Evolutionary conservation across 345 rosid species (phyloP), one percentile per base, ranked within the genome.

Genomic region (Theobroma cacao): DNA sequence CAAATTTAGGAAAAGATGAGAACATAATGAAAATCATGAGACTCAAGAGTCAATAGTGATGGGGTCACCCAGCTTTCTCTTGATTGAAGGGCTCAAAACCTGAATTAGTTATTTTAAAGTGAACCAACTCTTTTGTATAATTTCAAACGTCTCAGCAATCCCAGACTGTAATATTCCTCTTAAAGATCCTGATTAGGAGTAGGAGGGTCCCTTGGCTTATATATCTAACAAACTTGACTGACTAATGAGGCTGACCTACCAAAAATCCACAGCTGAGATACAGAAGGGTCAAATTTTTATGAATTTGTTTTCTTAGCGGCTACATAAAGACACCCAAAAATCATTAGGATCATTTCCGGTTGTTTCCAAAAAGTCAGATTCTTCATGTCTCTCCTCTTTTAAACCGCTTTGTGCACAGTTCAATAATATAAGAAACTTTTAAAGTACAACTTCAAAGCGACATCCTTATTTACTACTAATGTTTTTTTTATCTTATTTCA

Each of bases 231-330:
- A 67, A 26, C 52, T 31, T 13, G 11, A 43, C 12, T 22, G 72
- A 66, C 52, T n/a, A 66, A 66, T 40, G 18, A n/a, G 30, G n/a
- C 40, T 61, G 10, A 61, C 31, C 38, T 5, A 31, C 22, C 66
- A 61, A 15, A 30, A 66, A 7, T 66, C 30, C 45, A 53, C 31
- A 50, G 64, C 64, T 9, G 30, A 45, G 50, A 71, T 28, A 4
- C 50, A 53, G 13, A 22, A n/a, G 10, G 18, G 28, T 14, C 52
- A 41, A 41, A 63, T 13, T 22, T 24, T 31, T 30, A 4, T 28
- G 2, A 17, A 3, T 50, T 52, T 31, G 66, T 80, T 84, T 84
- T 63, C 89, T 86, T 84, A 86, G 82, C 43, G 45, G 77, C 77
- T 73, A 76, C 56, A 67, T 56, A 81, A 52, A n/a, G 77, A 70